Conservation (phyloP, 1,284 basidiomycete species). For the Amylostereum chailletii region DNA sequence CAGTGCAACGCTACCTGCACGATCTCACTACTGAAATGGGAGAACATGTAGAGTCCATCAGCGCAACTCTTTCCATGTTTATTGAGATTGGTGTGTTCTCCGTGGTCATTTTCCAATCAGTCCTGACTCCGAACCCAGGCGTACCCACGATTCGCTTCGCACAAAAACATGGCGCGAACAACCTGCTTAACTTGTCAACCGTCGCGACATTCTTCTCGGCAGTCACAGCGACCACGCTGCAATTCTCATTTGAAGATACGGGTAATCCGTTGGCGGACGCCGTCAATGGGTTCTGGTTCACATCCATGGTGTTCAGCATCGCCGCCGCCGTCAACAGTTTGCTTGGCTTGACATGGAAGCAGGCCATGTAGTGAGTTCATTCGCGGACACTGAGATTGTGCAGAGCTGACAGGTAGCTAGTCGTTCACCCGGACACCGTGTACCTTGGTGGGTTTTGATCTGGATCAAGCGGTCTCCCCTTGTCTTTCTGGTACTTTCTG, state of each 20-base stretch:
- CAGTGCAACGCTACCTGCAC: conserved; percentile 65
- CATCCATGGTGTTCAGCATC: conserved; percentile 67
- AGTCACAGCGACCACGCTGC: conserved; percentile 64
- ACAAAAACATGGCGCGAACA: conserved; percentile 62
- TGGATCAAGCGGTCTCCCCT: conserved; percentile 76
- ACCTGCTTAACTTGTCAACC: conserved; percentile 62
- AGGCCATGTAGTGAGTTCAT: conserved; percentile 64
- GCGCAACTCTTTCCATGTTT: conserved; percentile 55
- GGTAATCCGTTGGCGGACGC: conserved; percentile 29
- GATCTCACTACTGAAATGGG: conserved; percentile 62
- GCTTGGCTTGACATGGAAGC: conserved; percentile 66
- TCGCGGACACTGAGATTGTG: conserved; percentile 4
- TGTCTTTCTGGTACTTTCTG: conserved; percentile 64
- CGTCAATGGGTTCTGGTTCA: conserved; percentile 69
- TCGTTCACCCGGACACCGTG: conserved; percentile 50
- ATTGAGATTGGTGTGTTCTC: conserved; percentile 50
- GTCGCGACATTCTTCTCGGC: conserved; percentile 74
- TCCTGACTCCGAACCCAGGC: conserved; percentile 25
- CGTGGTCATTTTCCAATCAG: no score
- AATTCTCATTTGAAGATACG: conserved; percentile 45
- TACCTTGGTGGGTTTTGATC: conserved; percentile 75
- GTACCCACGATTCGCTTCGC: conserved; percentile 69
- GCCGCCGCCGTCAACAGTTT: conserved; percentile 68
- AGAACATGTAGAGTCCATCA: conserved; percentile 60
- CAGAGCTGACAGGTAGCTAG: conserved; percentile 18